Evolutionary conservation across 2,329 filamentous ascomycete species (phyloP).

Genomic region (Tolypocladium capitatum): DNA sequence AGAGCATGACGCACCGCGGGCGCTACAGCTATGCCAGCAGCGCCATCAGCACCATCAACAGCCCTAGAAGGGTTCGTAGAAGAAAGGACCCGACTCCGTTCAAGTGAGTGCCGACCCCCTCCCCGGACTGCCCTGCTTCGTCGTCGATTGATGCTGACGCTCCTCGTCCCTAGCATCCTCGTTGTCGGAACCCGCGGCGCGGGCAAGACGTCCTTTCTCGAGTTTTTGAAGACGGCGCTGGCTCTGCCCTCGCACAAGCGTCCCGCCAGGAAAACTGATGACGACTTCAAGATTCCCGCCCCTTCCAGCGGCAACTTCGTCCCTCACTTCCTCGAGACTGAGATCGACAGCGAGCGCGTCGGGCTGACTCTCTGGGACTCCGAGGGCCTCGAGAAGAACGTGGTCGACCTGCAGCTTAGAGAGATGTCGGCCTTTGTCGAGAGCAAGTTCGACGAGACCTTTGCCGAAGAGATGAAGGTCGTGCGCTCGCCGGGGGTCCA

Average conservation of each 20-base stretch:
- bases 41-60: slow-evolving; percentile 82
- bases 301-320: slow-evolving; percentile 59
- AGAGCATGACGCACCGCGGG: slow-evolving; percentile 94
- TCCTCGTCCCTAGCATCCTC: slow-evolving; percentile 52
- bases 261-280: slow-evolving; percentile 37
- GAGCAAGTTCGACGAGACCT: slow-evolving; percentile 97
- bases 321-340: slow-evolving; percentile 83
- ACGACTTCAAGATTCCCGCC: slow-evolving; percentile 38
- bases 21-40: slow-evolving; percentile 95
- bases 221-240: slow-evolving; percentile 81
- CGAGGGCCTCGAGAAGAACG: slow-evolving; percentile 82
- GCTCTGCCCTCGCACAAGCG: slow-evolving; percentile 73
- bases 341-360: slow-evolving; percentile 82
- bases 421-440: slow-evolving; percentile 89
- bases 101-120: slow-evolving; percentile 62
- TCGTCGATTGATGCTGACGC: slow-evolving; percentile 3
- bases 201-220: slow-evolving; percentile 93
- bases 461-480: slow-evolving; percentile 95
- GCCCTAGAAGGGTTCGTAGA: slow-evolving; percentile 77
- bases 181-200: slow-evolving; percentile 77
- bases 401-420: slow-evolving; percentile 86
- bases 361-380: slow-evolving; percentile 96
- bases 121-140: too few relatives aligned
- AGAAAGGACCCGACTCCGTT: slow-evolving; percentile 96
- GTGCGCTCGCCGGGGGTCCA: slow-evolving; percentile 81